Conservation (phyloP, 2,329 filamentous ascomycete genomes). For the Botrytis elliptica region DNA sequence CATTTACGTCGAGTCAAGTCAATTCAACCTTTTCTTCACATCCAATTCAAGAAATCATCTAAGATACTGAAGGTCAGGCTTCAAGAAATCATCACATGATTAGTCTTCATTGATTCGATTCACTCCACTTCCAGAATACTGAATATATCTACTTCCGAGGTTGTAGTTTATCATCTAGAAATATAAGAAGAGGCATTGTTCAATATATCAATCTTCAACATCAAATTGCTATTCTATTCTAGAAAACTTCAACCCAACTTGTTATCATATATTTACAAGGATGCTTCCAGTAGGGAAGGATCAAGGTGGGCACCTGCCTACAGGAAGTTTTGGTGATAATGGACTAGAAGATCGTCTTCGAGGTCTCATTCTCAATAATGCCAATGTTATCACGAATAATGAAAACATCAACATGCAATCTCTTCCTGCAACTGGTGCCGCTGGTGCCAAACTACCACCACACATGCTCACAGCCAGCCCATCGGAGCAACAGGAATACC, state of each 20-base stretch:
- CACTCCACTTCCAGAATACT: neutral
- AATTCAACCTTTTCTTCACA: neutral
- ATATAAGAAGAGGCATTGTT: neutral
- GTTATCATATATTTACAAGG: neutral
- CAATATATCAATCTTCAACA: neutral
- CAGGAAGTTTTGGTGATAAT: slow-evolving; percentile 19
- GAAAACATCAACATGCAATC: slow-evolving; percentile 27
- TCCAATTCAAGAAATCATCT: no score
- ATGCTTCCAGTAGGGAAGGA: slow-evolving; percentile 20
- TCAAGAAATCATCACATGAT: neutral
- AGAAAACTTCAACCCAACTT: neutral
- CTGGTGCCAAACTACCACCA: slow-evolving; percentile 26
- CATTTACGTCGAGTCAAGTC: neutral
- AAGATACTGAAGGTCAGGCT: neutral
- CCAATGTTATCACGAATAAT: slow-evolving; percentile 29
- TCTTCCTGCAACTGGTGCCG: slow-evolving; percentile 27
- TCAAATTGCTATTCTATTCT: neutral
- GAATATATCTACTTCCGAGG: neutral
- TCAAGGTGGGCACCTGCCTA: neutral
- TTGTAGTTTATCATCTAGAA: neutral
- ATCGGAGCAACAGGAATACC: slow-evolving; percentile 30
- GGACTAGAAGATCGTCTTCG: slow-evolving; percentile 57
- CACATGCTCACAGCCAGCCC: slow-evolving; percentile 29
- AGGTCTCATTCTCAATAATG: slow-evolving; percentile 58
- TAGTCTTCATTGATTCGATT: neutral